Base-by-base conservation (phyloP, 805 yeast species). In the Hagleromyces aurorensis region DNA sequence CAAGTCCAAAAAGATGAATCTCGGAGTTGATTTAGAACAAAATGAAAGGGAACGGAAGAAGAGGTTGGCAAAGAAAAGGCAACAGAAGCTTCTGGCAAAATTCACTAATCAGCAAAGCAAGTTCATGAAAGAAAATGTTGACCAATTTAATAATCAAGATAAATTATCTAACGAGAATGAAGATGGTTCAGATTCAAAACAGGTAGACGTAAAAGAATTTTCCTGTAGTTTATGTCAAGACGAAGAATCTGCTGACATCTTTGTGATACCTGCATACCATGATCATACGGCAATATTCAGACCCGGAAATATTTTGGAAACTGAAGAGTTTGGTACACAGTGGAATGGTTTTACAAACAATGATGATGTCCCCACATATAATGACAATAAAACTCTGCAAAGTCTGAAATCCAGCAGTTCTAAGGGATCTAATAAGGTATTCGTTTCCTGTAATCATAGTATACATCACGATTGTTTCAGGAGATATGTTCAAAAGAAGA, bases 371-470 rank as follows among this genome's bases (percentile, higher is more conserved):
- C 33, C 43, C 4, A 37, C 44, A 4, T 44, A 43, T 23, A 39
- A 40, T 23, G 41, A 42, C 21, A 48, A 46, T 20, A 31, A 40
- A 11, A 26, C 36, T 6, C 20, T 46, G 29, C 37, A 33, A 23
- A 41, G 30, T 23, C 33, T 50, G 15, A 40, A 37, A 22, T 39
- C 38, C 9, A 37, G 34, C 14, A 42, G 48, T 16, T 16, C 18
- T 11, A 20, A 30, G 10, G 44, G 46, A 7, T 24, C 37, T 16
- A 41, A 48, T 22, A 49, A 48, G 33, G 59, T 80, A 0, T 65
- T 82, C 9, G 75, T 74, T 33, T 84, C 95, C 20, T 91, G 99
- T 61, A 93, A 95, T 11, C 99, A 91, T 57, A 84, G 89, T 6
- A 78, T 91, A 73, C 99, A 91, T 53, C 75, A 68, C 41, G 64